Percentiles rank a stretch among this genome's conserved stretches.
Conservation (phyloP, 345 rosid genomes). For the Jatropha curcas region DNA sequence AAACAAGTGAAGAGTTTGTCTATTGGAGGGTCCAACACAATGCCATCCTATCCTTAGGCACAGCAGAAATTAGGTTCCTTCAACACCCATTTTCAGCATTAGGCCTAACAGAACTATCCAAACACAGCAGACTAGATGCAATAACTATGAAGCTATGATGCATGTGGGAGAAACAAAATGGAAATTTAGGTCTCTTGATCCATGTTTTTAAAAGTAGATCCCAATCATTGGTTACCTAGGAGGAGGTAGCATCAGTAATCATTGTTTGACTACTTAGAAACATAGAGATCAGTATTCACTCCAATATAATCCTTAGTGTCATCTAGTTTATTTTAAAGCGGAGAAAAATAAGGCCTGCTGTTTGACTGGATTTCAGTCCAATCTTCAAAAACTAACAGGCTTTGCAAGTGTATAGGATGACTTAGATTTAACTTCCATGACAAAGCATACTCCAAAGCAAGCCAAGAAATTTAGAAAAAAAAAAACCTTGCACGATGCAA, state of each 20-base stretch:
- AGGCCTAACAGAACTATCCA: background rate
- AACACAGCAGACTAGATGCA: background rate
- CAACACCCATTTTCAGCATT: background rate
- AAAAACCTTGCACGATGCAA: background rate
- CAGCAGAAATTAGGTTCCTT: background rate
- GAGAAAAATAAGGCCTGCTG: background rate
- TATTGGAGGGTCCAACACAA: background rate
- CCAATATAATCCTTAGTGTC: background rate
- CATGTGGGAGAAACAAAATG: background rate
- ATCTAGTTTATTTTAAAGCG: background rate
- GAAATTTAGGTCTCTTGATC: background rate
- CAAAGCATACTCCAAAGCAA: background rate
- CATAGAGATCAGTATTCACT: background rate
- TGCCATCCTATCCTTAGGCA: background rate
- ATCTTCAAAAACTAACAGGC: background rate
- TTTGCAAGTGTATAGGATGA: background rate
- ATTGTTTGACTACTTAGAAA: slow-evolving; percentile 3
- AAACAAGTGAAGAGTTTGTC: too few species aligned
- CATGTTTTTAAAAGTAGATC: background rate
- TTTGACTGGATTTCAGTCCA: background rate
- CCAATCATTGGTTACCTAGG: background rate
- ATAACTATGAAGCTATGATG: background rate
- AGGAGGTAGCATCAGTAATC: background rate
- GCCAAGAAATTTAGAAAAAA: background rate
- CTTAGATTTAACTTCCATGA: background rate